Conservation (phyloP, 73 alveolate species). For the Diophrys sp. region DNA sequence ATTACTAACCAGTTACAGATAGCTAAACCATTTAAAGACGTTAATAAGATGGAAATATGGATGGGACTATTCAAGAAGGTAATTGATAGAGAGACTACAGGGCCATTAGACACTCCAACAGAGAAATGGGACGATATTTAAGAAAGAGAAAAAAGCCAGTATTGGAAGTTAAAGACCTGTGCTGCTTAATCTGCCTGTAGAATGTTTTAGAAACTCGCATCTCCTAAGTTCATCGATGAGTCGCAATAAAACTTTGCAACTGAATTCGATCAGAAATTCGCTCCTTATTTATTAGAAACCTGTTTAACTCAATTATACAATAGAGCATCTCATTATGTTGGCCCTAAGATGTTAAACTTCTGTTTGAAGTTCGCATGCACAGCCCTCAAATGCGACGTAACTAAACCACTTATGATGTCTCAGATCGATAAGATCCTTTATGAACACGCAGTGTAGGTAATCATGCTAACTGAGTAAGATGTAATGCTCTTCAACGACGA, state of each 20-base stretch:
- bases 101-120: slow-evolving; percentile 36
- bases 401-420: slow-evolving; percentile 43
- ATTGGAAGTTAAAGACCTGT: slow-evolving; percentile 64
- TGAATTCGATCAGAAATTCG: slow-evolving; percentile 29
- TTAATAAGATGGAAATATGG: slow-evolving; percentile 41
- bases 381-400: slow-evolving; percentile 26
- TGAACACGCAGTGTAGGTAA: slow-evolving; percentile 55
- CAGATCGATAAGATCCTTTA: slow-evolving; percentile 58
- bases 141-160: slow-evolving; percentile 45
- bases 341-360: slow-evolving; percentile 56
- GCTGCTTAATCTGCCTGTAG: slow-evolving; percentile 55
- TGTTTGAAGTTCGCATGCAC: slow-evolving; percentile 42
- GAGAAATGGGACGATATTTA: slow-evolving; percentile 54
- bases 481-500: slow-evolving; percentile 58
- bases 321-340: slow-evolving; percentile 41
- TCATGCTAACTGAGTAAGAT: slow-evolving; percentile 63
- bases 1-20: slow-evolving; percentile 54
- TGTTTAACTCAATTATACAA: slow-evolving; percentile 36
- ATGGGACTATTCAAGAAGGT: slow-evolving; percentile 54
- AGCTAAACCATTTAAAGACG: slow-evolving; percentile 43
- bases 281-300: slow-evolving; percentile 34
- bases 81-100: slow-evolving; percentile 45
- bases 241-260: slow-evolving; percentile 34
- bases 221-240: slow-evolving; percentile 53
- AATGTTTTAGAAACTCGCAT: slow-evolving; percentile 53